phyloP scores from a whole-genome alignment of 2,329 filamentous ascomycete species.

The Ploettnerulaceae sp. region DNA sequence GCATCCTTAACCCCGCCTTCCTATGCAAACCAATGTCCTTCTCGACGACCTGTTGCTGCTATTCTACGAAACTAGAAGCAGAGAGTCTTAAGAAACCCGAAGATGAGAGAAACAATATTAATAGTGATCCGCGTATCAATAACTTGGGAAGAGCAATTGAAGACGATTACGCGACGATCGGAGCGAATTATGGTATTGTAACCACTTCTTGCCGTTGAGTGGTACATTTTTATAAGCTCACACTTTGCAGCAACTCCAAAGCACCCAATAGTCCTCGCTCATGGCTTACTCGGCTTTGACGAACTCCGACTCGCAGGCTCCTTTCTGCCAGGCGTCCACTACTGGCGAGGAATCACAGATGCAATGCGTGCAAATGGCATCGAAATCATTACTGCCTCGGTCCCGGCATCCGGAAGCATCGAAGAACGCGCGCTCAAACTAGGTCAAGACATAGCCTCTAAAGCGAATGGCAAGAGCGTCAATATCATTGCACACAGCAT shows the following conservation, averaged over 20 bases:
- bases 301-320: slow-evolving; percentile 47
- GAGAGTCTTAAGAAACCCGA: neutral
- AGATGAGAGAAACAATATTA: neutral
- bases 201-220: neutral
- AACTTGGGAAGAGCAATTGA: slow-evolving; percentile 49
- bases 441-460: slow-evolving; percentile 47
- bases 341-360: slow-evolving; percentile 61
- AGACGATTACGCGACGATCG: slow-evolving; percentile 57
- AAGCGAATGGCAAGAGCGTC: slow-evolving; percentile 52
- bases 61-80: neutral
- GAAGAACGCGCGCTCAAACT: slow-evolving; percentile 55
- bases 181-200: slow-evolving; percentile 49
- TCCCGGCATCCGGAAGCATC: slow-evolving; percentile 58
- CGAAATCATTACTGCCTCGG: slow-evolving; percentile 54
- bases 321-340: slow-evolving; percentile 51
- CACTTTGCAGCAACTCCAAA: slow-evolving; percentile 44
- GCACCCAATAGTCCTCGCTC: slow-evolving; percentile 59
- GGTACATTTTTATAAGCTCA: slow-evolving; percentile 8
- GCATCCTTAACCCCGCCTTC: neutral
- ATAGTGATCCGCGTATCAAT: slow-evolving; percentile 44
- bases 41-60: slow-evolving; percentile 5
- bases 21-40: slow-evolving; percentile 12
- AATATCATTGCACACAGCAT: slow-evolving; percentile 71
- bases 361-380: slow-evolving; percentile 50
- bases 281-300: slow-evolving; percentile 60